A percentile compares a stretch with the other conserved stretches of the same genome.
Evolutionary conservation across 805 yeast genomes (phyloP).

Genomic region (Saccharomyces mikatae): DNA sequence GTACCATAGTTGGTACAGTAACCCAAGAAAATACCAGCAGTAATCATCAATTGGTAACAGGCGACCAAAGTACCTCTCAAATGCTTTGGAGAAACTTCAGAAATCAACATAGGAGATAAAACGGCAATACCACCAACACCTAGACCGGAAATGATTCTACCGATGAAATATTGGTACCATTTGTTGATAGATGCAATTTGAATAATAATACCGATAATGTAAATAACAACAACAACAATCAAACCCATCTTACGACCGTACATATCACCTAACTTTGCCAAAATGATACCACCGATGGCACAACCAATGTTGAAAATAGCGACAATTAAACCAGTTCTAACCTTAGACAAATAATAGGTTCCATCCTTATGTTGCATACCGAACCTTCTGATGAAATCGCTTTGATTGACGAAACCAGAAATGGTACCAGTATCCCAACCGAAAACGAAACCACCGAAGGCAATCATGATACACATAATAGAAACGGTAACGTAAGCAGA

Average conservation of each 20-base stretch:
- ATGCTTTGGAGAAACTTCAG: conserved; percentile 62
- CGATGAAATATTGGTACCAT: conserved; percentile 59
- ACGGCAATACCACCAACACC: conserved; percentile 75
- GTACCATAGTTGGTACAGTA: conserved; percentile 68
- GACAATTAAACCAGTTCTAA: conserved; percentile 43
- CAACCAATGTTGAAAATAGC: conserved; percentile 64
- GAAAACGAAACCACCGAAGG: conserved; percentile 64
- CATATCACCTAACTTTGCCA: conserved; percentile 58
- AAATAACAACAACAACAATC: conserved; percentile 48
- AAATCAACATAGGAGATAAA: conserved; percentile 62
- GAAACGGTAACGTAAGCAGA: conserved; percentile 15
- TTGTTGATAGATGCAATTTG: conserved; percentile 44
- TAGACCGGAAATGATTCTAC: conserved; percentile 64
- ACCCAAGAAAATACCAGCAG: conserved; percentile 67
- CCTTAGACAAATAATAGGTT: conserved; percentile 34
- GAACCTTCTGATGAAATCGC: conserved; percentile 45
- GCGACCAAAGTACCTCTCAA: conserved; percentile 65
- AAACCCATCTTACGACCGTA: conserved; percentile 60
- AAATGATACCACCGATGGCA: conserved; percentile 64
- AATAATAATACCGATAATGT: conserved; percentile 50
- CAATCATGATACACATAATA: conserved; percentile 32
- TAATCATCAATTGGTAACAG: conserved; percentile 60
- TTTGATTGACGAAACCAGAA: conserved; percentile 61
- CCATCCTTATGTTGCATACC: conserved; percentile 40
- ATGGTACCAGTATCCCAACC: conserved; percentile 78